phyloP scores from a whole-genome alignment of 345 rosid species.

The Eucalyptus pumila region DNA sequence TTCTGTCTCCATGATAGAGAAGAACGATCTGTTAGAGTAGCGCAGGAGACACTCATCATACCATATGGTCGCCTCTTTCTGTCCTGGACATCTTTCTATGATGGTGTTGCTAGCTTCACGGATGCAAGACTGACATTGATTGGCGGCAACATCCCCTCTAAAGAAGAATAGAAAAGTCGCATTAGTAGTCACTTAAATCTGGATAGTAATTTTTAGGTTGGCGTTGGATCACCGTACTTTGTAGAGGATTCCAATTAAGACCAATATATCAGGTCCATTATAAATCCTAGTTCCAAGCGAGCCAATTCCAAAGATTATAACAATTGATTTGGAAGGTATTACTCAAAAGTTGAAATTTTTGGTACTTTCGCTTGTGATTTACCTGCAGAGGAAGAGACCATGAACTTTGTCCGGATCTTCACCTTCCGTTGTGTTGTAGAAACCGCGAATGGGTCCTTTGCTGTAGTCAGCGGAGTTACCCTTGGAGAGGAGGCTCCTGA shows the following conservation, averaged over 20 bases:
- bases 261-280: not conserved
- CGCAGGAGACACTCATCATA: conserved; percentile 21
- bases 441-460: not conserved
- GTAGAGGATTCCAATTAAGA: not conserved
- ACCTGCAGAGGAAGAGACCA: conserved; percentile 2
- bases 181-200: not conserved
- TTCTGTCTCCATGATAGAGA: not conserved
- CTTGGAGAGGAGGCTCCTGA: not conserved
- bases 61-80: conserved; percentile 17
- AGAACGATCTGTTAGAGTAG: conserved; percentile 5
- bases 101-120: not conserved
- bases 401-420: not conserved
- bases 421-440: not conserved
- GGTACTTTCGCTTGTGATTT: not conserved
- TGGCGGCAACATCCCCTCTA: not conserved
- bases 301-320: not conserved
- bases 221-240: not conserved
- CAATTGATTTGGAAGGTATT: not conserved
- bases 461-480: not conserved
- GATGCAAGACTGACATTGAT: not conserved
- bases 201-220: not conserved
- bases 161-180: not conserved
- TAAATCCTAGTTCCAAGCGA: not conserved
- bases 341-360: not conserved
- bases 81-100: conserved; percentile 1